A percentile compares a stretch with the other conserved stretches of the same genome.
phyloP scores from a whole-genome alignment of 805 yeast species.

The Schizosaccharomyces osmophilus region DNA sequence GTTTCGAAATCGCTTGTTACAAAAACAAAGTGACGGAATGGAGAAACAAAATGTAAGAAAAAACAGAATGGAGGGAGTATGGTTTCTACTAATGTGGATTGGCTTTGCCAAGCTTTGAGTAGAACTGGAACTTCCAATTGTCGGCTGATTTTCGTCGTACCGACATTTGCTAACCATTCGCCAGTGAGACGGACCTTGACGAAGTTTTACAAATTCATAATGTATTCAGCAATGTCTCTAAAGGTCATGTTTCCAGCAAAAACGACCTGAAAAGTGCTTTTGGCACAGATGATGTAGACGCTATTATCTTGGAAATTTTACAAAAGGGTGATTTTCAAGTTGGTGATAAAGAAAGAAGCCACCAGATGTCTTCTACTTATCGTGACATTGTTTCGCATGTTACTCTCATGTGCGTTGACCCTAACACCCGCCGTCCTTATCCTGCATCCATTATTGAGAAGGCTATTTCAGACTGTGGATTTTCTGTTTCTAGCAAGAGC shows the following conservation, averaged over 20 bases:
- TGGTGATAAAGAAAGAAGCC: slow-evolving; percentile 75
- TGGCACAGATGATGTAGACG: slow-evolving; percentile 50
- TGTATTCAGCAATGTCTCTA: slow-evolving; percentile 75
- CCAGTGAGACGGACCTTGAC: slow-evolving; percentile 64
- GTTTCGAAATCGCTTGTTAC: slow-evolving; percentile 89
- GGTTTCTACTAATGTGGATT: too few relatives aligned
- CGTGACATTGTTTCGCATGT: slow-evolving; percentile 65
- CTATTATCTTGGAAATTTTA: slow-evolving; percentile 56
- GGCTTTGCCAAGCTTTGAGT: too few relatives aligned
- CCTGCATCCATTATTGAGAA: slow-evolving; percentile 89
- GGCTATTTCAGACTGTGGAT: slow-evolving; percentile 43
- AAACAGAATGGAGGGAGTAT: too few relatives aligned
- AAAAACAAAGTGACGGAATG: slow-evolving; percentile 93
- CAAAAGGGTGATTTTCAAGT: slow-evolving; percentile 84
- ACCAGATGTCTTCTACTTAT: slow-evolving; percentile 43
- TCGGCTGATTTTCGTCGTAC: background rate
- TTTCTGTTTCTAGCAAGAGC: slow-evolving; percentile 46
- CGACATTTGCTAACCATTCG: slow-evolving; percentile 2
- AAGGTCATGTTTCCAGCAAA: slow-evolving; percentile 76
- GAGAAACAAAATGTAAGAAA: slow-evolving; percentile 37
- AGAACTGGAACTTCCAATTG: too few relatives aligned
- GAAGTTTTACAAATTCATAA: slow-evolving; percentile 93
- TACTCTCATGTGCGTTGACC: slow-evolving; percentile 78
- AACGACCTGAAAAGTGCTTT: slow-evolving; percentile 57
- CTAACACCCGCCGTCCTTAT: slow-evolving; percentile 67